Conservation (phyloP, 176 grass and related monocot species). For the Bonia amplexicaulis region DNA sequence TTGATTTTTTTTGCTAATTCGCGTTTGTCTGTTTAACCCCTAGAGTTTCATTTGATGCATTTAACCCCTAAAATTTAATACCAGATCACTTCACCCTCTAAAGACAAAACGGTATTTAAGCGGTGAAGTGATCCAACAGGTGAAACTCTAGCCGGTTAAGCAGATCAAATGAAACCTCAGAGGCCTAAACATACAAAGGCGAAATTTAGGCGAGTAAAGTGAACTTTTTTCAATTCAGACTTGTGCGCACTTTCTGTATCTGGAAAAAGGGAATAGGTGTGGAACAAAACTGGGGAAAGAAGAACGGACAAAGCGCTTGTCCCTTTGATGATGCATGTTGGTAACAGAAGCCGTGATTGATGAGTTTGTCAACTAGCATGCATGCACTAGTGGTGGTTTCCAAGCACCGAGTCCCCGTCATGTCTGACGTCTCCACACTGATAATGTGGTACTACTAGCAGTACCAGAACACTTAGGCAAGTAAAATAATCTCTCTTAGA, state of each 20-base stretch:
- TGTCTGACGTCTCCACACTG: not conserved
- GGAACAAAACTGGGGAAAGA: not conserved
- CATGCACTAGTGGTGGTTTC: not conserved
- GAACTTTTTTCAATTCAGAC: not conserved
- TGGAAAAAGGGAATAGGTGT: not conserved
- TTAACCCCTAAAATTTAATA: too few species aligned
- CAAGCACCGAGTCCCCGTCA: not conserved
- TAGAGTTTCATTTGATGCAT: too few species aligned
- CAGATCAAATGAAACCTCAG: too few species aligned
- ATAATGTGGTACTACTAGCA: not conserved
- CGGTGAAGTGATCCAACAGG: too few species aligned
- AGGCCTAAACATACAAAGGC: too few species aligned
- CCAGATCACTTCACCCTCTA: too few species aligned
- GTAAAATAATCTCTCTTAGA: too few species aligned
- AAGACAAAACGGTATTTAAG: too few species aligned
- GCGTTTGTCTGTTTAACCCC: too few species aligned
- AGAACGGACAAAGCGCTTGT: constrained; percentile 32
- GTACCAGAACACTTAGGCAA: too few species aligned
- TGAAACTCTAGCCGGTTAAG: too few species aligned
- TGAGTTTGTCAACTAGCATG: constrained; percentile 40
- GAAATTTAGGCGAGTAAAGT: too few species aligned
- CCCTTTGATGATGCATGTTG: constrained; percentile 20
- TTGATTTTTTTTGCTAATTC: not conserved
- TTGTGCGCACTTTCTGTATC: not conserved
- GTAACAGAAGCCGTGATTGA: constrained; percentile 34